phyloP scores from a whole-genome alignment of 108 stramenopile species.

The Fistulifera pelliculosa region DNA sequence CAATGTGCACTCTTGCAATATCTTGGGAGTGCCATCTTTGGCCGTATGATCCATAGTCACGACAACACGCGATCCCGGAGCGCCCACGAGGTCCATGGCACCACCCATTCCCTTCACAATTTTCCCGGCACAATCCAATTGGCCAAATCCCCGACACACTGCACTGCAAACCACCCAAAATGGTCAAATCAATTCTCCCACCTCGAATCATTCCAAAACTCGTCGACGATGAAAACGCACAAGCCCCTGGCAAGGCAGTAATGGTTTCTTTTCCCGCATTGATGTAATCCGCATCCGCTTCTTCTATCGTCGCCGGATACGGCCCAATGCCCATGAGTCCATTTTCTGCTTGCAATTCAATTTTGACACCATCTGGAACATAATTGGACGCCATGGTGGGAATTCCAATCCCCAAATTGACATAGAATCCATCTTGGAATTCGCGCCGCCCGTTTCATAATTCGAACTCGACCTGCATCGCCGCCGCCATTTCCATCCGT shows the following conservation, averaged over 20 bases:
- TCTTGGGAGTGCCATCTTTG: constrained; percentile 83
- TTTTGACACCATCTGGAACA: constrained; percentile 77
- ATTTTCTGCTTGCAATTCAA: constrained; percentile 90
- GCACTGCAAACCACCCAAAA: constrained; percentile 87
- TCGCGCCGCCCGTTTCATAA: constrained; percentile 85
- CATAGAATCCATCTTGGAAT: constrained; percentile 90
- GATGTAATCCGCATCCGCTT: constrained; percentile 80
- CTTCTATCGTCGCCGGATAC: constrained; percentile 53
- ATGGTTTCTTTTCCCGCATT: constrained; percentile 94
- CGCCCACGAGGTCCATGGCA: constrained; percentile 89
- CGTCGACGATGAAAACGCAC: constrained; percentile 66
- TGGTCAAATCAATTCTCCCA: constrained; percentile 85
- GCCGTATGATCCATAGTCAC: constrained; percentile 93
- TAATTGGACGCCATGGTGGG: constrained; percentile 83
- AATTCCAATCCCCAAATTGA: constrained; percentile 90
- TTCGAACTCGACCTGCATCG: constrained; percentile 48
- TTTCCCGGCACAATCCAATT: constrained; percentile 95
- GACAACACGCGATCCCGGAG: constrained; percentile 71
- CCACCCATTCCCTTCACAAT: constrained; percentile 91
- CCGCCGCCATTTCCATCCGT: constrained; percentile 30
- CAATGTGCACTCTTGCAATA: constrained; percentile 71
- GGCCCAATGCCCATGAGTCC: constrained; percentile 88
- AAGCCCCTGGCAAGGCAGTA: constrained; percentile 64
- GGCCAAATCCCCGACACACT: constrained; percentile 83
- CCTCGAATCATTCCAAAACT: constrained; percentile 93